phyloP scores from a whole-genome alignment of 352 stramenopile genomes.

The Pythium angustatum region DNA sequence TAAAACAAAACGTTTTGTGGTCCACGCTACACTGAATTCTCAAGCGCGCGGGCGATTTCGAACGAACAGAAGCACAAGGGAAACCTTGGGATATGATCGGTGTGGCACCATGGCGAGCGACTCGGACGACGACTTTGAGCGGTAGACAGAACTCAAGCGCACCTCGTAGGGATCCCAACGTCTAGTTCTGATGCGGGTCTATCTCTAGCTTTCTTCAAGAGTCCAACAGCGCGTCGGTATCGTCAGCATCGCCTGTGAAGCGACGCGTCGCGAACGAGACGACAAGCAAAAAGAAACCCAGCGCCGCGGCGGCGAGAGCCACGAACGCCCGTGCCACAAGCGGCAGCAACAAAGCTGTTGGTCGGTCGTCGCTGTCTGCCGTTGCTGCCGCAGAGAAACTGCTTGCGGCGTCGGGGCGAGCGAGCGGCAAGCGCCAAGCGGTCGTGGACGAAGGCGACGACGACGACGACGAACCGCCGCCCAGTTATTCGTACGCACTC shows the following conservation, averaged over 20 bases:
- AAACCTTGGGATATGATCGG: constrained; percentile 22
- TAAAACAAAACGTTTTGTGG: no score
- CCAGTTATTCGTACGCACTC: constrained; percentile 50
- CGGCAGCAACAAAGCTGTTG: neutral
- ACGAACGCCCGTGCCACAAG: neutral
- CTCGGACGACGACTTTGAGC: constrained; percentile 65
- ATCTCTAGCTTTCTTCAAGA: constrained; percentile 56
- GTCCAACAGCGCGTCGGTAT: constrained; percentile 51
- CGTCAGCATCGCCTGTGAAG: constrained; percentile 32
- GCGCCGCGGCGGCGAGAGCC: neutral
- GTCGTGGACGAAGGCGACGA: constrained; percentile 27
- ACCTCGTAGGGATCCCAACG: neutral
- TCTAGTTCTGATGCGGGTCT: constrained; percentile 4
- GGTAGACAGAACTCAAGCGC: constrained; percentile 29
- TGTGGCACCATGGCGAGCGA: constrained; percentile 35
- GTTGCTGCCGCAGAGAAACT: constrained; percentile 52
- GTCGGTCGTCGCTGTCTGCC: constrained; percentile 36
- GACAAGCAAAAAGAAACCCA: neutral
- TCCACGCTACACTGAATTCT: no score
- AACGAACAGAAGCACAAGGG: no score
- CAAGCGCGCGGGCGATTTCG: no score
- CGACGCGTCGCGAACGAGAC: constrained; percentile 21
- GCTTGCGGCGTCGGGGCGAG: constrained; percentile 48
- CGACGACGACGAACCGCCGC: constrained; percentile 52
- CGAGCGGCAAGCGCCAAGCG: constrained; percentile 23